Conservation (phyloP, 495 filamentous ascomycete genomes). For the Letharia columbiana region DNA sequence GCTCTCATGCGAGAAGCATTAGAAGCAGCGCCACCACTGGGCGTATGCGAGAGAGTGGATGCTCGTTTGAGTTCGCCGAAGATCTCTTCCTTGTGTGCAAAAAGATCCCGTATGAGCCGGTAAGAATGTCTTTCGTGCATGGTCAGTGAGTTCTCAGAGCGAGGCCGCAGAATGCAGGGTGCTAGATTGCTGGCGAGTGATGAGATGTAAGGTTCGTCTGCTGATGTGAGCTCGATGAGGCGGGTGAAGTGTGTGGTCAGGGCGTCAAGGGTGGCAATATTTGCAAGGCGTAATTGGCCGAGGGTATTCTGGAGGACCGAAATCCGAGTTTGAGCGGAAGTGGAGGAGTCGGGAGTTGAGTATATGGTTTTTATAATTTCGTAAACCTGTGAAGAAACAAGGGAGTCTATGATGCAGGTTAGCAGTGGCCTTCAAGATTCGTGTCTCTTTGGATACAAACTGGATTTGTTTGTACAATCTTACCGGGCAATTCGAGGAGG, state of each 20-base stretch:
- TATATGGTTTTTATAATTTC: conserved; percentile 99
- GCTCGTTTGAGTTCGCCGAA: conserved; percentile 95
- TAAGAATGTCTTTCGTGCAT: conserved; percentile 93
- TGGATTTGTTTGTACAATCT: background rate
- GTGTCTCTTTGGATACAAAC: background rate
- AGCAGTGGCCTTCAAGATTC: background rate
- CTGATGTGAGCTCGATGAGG: conserved; percentile 91
- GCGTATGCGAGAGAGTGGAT: conserved; percentile 54
- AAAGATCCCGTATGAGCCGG: conserved; percentile 86
- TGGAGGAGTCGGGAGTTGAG: conserved; percentile 38
- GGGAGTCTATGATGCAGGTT: conserved; percentile 55
- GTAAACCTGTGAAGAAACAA: conserved; percentile 97
- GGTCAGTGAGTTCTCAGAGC: conserved; percentile 75
- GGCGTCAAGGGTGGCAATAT: conserved; percentile 96
- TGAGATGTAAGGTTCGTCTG: conserved; percentile 77
- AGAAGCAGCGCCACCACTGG: conserved; percentile 38
- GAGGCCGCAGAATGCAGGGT: conserved; percentile 81
- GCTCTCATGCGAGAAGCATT: conserved; percentile 57
- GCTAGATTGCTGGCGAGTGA: conserved; percentile 70
- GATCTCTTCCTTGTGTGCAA: conserved; percentile 86
- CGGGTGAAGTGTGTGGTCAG: conserved; percentile 97
- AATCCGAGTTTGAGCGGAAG: conserved; percentile 71
- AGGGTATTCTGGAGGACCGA: conserved; percentile 93
- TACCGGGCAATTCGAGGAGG: conserved; percentile 89
- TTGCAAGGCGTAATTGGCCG: conserved; percentile 87